Base-by-base conservation (phyloP, 768 basidiomycete genomes). In the Mycena metata region DNA sequence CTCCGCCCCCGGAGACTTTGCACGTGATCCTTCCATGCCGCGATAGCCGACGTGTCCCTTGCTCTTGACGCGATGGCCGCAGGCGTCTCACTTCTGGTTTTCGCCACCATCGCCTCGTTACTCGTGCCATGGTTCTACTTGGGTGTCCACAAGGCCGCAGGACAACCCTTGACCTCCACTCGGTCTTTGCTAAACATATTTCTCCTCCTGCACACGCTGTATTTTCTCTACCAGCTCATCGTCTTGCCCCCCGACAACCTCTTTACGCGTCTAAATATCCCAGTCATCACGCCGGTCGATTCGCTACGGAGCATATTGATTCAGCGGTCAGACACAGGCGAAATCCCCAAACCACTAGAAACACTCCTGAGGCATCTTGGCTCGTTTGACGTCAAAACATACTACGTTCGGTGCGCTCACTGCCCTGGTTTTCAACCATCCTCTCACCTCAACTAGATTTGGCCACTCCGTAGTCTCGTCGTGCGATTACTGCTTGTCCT, bases 401-500 rank as follows among this genome's bases (percentile, higher is more conserved):
- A 85, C 50, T 94, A 92, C 72, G 82, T 88, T 71, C 83, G 89
- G 90, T 90, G 54, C 17, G 84, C 76, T 5, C 10, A 21, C 43
- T 47, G 54, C 12, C 58, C n/a, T n/a, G n/a, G n/a, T n/a, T n/a
- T n/a, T n/a, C n/a, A n/a, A n/a, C n/a, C n/a, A n/a, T n/a, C n/a
- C n/a, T n/a, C n/a, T n/a, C n/a, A n/a, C n/a, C n/a, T n/a, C n/a
- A n/a, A n/a, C n/a, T n/a, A n/a, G 92, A 64, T 91, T 92, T 67
- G 92, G 92, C 24, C 92, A 94, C 76, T 76, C 83, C 30, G 86
- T 87, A 6, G 77, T 94, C 17, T 81, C 88, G 50, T 84, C 83
- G 10, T 94, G 92, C 78, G 83, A 83, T n/a, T 88, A 90, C 74
- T 94, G 92, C 76, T 83, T 82, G 23, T 86, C 89, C 16, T 82